Percentiles rank a stretch among this genome's conserved stretches.
These are phyloP conservation scores for Penicillium atrosanguineum DNA, from an alignment of 495 filamentous ascomycete species.

Conservation along the genomic window DNA sequence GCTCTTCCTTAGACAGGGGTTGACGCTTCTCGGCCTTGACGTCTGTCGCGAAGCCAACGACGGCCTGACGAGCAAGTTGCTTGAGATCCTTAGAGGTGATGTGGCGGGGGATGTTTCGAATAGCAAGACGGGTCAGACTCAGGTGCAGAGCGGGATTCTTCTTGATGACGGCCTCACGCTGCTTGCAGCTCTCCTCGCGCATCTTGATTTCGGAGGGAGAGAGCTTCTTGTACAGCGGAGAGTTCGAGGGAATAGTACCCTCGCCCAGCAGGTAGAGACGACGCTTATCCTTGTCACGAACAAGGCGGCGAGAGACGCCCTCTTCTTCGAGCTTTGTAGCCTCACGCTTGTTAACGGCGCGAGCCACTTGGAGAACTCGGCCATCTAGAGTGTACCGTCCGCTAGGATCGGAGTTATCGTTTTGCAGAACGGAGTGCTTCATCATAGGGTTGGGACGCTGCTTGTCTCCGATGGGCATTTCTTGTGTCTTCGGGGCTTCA, in stretches of 20 bases:
- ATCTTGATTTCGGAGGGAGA: conserved; percentile 79
- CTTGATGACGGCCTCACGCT: conserved; percentile 86
- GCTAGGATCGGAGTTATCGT: conserved; percentile 69
- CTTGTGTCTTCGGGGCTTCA: conserved; percentile 59
- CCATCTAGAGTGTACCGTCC: conserved; percentile 89
- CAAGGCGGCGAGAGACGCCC: conserved; percentile 59
- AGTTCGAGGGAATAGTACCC: conserved; percentile 70
- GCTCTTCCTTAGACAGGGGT: conserved; percentile 83
- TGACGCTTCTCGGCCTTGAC: conserved; percentile 70
- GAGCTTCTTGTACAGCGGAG: conserved; percentile 71
- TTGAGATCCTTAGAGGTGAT: conserved; percentile 88
- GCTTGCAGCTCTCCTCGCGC: conserved; percentile 81
- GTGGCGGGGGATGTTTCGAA: conserved; percentile 87
- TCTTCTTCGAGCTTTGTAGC: conserved; percentile 72
- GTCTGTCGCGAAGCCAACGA: conserved; percentile 91
- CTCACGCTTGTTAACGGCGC: conserved; percentile 77
- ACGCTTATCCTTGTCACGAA: conserved; percentile 84
- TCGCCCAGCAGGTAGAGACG: conserved; percentile 86
- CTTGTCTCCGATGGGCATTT: conserved; percentile 33
- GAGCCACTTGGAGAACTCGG: conserved; percentile 77
- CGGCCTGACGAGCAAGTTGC: conserved; percentile 79
- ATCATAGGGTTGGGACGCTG: conserved; percentile 39
- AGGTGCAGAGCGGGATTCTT: conserved; percentile 87
- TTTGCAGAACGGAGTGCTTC: conserved; percentile 79
- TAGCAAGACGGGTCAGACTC: conserved; percentile 84